Evolutionary conservation across 768 basidiomycete species (phyloP).

Genomic region (Galerina marginata): DNA sequence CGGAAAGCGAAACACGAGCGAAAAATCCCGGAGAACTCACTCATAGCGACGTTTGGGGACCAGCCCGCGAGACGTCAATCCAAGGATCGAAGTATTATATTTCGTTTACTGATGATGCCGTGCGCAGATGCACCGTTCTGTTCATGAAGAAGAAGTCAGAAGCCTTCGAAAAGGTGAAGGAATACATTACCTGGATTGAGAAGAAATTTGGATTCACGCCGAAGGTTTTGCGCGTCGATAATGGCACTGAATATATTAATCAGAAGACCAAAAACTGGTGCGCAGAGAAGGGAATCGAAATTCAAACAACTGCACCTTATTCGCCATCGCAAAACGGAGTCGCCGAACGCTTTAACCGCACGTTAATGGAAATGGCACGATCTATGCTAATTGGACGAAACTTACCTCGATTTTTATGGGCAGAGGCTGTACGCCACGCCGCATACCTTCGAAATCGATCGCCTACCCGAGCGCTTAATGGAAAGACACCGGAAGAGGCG

Average conservation of each 20-base stretch:
- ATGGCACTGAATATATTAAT: slow-evolving; percentile 32
- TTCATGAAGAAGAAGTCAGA: slow-evolving; percentile 12
- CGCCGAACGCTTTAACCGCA: slow-evolving; percentile 11
- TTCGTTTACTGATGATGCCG: slow-evolving; percentile 25
- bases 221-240: slow-evolving; percentile 14
- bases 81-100: slow-evolving; percentile 29
- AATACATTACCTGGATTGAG: slow-evolving; percentile 16
- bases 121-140: not conserved
- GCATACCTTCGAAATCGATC: slow-evolving; percentile 34
- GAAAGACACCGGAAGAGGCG: slow-evolving; percentile 29
- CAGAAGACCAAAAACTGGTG: not conserved
- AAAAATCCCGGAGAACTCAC: slow-evolving; percentile 22
- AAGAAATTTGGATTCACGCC: not conserved
- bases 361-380: slow-evolving; percentile 8
- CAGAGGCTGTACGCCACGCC: slow-evolving; percentile 31
- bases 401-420: slow-evolving; percentile 9
- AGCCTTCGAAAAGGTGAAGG: slow-evolving; percentile 15
- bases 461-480: slow-evolving; percentile 25
- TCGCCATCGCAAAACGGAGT: slow-evolving; percentile 13
- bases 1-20: slow-evolving; percentile 28
- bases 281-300: not conserved
- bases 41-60: slow-evolving; percentile 36
- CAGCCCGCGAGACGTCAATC: slow-evolving; percentile 24
- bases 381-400: slow-evolving; percentile 7
- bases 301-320: slow-evolving; percentile 6